A percentile compares a stretch with the other conserved stretches of the same genome.
These are phyloP conservation scores for Myxozyma udenii DNA, from an alignment of 805 yeast species.

Conservation along the genomic window DNA sequence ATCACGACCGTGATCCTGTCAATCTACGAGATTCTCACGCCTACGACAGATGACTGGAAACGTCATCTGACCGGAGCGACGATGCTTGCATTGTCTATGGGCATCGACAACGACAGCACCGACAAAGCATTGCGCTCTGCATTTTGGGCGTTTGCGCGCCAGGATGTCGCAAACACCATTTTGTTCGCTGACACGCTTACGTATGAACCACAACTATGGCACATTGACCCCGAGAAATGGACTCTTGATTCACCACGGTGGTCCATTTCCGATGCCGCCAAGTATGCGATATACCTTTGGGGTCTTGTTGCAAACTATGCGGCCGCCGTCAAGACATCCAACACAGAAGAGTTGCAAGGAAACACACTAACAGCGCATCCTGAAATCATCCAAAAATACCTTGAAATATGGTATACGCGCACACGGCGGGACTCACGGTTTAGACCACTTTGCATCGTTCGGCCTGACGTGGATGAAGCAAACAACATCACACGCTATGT, in stretches of 20 bases:
- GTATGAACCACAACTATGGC: conserved; percentile 16
- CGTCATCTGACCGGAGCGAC: conserved; percentile 23
- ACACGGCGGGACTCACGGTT: conserved; percentile 9
- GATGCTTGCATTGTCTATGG: conserved; percentile 16
- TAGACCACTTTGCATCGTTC: conserved; percentile 22
- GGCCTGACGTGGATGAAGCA: conserved; percentile 6
- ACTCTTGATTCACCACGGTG: conserved; percentile 6
- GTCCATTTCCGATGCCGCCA: conserved; percentile 18
- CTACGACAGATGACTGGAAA: conserved; percentile 18
- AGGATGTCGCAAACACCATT: conserved; percentile 17
- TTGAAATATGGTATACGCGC: conserved; percentile 15
- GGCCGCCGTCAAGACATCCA: not conserved
- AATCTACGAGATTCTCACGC: conserved; percentile 23
- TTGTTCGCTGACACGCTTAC: conserved; percentile 4
- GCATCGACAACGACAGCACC: conserved; percentile 3
- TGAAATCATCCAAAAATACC: conserved; percentile 5
- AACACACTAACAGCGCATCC: too few relatives aligned
- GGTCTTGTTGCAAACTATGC: conserved; percentile 20
- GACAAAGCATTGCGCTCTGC: conserved; percentile 22
- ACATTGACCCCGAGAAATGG: conserved; percentile 9
- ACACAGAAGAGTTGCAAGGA: conserved; percentile 1
- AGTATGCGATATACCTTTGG: conserved; percentile 16
- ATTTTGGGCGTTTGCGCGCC: conserved; percentile 24
- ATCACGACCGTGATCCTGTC: conserved; percentile 18
- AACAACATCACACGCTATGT: conserved; percentile 11